phyloP scores from a whole-genome alignment of 805 yeast species.

The Lachancea mirantina region DNA sequence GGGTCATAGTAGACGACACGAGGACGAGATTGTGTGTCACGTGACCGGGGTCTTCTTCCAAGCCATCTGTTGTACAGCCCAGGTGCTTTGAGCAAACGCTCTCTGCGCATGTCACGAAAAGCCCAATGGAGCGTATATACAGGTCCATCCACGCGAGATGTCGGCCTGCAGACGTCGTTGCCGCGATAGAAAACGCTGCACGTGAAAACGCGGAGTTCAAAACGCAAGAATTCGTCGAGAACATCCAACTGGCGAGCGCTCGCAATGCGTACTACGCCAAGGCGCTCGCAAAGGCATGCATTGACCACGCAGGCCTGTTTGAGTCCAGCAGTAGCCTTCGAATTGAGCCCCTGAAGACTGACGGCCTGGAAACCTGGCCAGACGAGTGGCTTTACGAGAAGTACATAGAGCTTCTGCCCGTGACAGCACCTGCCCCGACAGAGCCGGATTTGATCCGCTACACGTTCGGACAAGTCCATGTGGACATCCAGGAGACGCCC shows the following conservation, averaged over 20 bases:
- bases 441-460: conserved; percentile 30
- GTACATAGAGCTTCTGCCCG: conserved; percentile 25
- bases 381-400: conserved; percentile 29
- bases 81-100: too few relatives aligned
- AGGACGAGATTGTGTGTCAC: too few relatives aligned
- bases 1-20: too few relatives aligned
- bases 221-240: conserved; percentile 11
- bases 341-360: neutral
- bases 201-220: too few relatives aligned
- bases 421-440: conserved; percentile 21
- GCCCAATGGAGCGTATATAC: neutral
- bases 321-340: conserved; percentile 8
- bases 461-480: conserved; percentile 14
- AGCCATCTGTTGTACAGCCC: too few relatives aligned
- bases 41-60: too few relatives aligned
- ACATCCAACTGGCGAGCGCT: conserved; percentile 16
- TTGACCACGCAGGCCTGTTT: conserved; percentile 31
- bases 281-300: conserved; percentile 37
- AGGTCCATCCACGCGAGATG: conserved; percentile 5
- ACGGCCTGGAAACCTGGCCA: conserved; percentile 10
- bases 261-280: conserved; percentile 49
- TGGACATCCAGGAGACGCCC: conserved; percentile 52
- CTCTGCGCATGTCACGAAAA: too few relatives aligned
- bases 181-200: neutral
- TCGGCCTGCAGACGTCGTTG: conserved; percentile 1